Conservation (phyloP, 2,329 filamentous ascomycete genomes). For the Aspergillus hiratsukae region DNA sequence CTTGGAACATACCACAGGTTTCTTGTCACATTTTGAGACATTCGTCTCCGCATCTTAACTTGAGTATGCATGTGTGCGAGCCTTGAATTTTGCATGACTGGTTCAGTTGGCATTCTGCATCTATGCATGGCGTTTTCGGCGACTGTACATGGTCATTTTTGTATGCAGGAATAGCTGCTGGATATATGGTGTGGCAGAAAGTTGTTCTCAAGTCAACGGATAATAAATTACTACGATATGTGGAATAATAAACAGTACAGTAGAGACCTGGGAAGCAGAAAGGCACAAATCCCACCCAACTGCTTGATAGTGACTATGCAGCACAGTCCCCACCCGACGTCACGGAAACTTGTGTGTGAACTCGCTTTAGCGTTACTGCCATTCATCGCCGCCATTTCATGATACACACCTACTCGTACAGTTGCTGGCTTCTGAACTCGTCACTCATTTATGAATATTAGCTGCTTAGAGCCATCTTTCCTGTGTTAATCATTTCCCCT, state of each 20-base stretch:
- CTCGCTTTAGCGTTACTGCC: slow-evolving; percentile 14
- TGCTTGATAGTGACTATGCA: background rate
- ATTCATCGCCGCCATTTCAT: slow-evolving; percentile 14
- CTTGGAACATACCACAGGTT: background rate
- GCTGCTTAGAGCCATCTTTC: background rate
- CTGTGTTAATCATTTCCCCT: background rate
- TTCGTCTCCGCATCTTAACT: background rate
- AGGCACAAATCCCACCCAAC: background rate
- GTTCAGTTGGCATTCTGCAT: background rate
- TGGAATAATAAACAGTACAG: background rate
- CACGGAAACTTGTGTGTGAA: slow-evolving; percentile 15
- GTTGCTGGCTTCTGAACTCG: background rate
- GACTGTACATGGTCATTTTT: background rate
- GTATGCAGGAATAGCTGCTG: background rate
- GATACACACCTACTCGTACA: background rate
- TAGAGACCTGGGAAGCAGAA: background rate
- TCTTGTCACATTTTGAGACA: background rate
- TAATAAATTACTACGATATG: background rate
- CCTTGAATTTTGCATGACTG: background rate
- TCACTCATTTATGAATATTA: background rate
- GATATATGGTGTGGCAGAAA: background rate
- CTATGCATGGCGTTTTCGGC: background rate
- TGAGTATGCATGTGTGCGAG: background rate
- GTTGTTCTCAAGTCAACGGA: background rate
- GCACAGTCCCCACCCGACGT: slow-evolving; percentile 23